Conservation (phyloP, 2,329 filamentous ascomycete species). For the Stagonosporopsis tanaceti region DNA sequence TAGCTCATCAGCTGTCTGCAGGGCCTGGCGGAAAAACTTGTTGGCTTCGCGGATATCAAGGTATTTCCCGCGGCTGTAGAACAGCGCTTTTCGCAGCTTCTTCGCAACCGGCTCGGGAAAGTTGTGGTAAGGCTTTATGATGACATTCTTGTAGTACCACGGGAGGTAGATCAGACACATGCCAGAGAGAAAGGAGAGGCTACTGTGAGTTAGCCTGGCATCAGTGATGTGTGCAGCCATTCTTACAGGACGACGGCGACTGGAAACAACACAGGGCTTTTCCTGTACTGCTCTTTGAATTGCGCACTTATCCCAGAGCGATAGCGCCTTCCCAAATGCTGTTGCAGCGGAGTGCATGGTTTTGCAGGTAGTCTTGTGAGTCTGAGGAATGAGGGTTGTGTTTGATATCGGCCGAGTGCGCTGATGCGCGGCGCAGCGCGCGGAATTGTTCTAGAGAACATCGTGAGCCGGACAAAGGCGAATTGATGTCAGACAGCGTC, state of each 20-base stretch:
- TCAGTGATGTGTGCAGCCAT: not conserved
- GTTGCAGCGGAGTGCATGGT: slow-evolving; percentile 37
- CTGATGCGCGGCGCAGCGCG: slow-evolving; percentile 34
- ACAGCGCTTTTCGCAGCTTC: slow-evolving; percentile 82
- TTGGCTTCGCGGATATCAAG: slow-evolving; percentile 79
- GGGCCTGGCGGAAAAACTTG: slow-evolving; percentile 82
- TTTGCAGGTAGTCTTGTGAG: slow-evolving; percentile 32
- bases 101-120: slow-evolving; percentile 76
- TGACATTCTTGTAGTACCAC: slow-evolving; percentile 57
- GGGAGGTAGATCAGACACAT: slow-evolving; percentile 54
- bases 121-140: slow-evolving; percentile 60
- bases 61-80: slow-evolving; percentile 73
- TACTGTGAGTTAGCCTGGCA: slow-evolving; percentile 24
- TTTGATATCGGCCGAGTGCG: slow-evolving; percentile 36
- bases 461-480: slow-evolving; percentile 32
- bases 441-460: slow-evolving; percentile 49
- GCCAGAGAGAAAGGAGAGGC: slow-evolving; percentile 51
- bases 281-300: slow-evolving; percentile 46
- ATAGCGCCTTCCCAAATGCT: slow-evolving; percentile 39
- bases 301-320: slow-evolving; percentile 35
- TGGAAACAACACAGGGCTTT: slow-evolving; percentile 52
- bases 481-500: slow-evolving; percentile 23
- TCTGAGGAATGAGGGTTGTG: slow-evolving; percentile 27
- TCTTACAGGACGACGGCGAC: slow-evolving; percentile 42
- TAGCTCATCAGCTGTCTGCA: slow-evolving; percentile 74